phyloP scores from a whole-genome alignment of 805 yeast species.

The Candida suzukii region DNA sequence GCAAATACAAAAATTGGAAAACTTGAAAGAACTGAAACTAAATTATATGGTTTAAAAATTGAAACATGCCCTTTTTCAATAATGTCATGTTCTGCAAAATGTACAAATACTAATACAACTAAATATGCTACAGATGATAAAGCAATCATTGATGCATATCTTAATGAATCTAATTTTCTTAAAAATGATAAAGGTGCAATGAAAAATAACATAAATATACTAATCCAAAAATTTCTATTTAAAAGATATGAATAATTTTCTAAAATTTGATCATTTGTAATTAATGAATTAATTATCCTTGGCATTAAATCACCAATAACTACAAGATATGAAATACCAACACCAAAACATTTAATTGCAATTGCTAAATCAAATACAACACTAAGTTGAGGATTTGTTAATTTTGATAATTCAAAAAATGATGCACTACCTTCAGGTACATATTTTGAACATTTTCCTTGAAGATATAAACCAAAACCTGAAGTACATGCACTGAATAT shows the following conservation, averaged over 20 bases:
- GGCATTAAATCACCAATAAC: slow-evolving; percentile 71
- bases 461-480: slow-evolving; percentile 55
- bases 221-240: slow-evolving; percentile 54
- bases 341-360: slow-evolving; percentile 67
- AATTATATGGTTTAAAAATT: slow-evolving; percentile 37
- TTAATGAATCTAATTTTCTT: slow-evolving; percentile 71
- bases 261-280: slow-evolving; percentile 9
- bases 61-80: slow-evolving; percentile 45
- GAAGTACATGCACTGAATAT: slow-evolving; percentile 39
- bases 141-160: slow-evolving; percentile 81
- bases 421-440: slow-evolving; percentile 56
- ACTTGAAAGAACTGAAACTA: slow-evolving; percentile 51
- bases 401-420: slow-evolving; percentile 54
- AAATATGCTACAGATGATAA: slow-evolving; percentile 74
- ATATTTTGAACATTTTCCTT: slow-evolving; percentile 49
- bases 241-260: slow-evolving; percentile 16
- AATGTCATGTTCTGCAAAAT: slow-evolving; percentile 55
- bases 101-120: slow-evolving; percentile 65
- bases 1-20: slow-evolving; percentile 94
- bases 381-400: slow-evolving; percentile 54
- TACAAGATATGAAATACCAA: slow-evolving; percentile 58
- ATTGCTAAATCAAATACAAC: slow-evolving; percentile 62
- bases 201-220: slow-evolving; percentile 44
- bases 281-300: slow-evolving; percentile 35
- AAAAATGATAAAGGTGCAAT: slow-evolving; percentile 62